Percentiles rank a stretch among this genome's conserved stretches.
phyloP scores from a whole-genome alignment of 345 rosid species.

The Aquilaria sinensis region DNA sequence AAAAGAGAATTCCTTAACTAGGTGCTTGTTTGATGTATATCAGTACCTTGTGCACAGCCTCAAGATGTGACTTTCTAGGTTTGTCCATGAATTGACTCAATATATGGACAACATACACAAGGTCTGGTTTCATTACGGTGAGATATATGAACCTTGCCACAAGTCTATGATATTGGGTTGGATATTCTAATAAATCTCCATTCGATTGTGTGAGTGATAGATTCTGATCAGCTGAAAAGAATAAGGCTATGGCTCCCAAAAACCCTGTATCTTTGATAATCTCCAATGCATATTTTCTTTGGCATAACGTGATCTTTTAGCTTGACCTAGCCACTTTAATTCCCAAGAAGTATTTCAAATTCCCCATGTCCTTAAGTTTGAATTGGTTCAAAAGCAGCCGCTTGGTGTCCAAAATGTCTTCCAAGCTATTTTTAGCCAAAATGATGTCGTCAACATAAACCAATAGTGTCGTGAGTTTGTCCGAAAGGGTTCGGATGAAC shows the following conservation, averaged over 20 bases:
- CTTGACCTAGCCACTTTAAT: neutral
- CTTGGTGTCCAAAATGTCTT: neutral
- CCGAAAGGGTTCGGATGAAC: neutral
- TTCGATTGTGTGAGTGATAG: neutral
- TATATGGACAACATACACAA: no score
- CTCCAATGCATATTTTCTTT: slow-evolving; percentile 2
- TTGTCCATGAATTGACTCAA: neutral
- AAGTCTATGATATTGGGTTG: neutral
- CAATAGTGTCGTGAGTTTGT: neutral
- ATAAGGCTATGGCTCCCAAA: neutral
- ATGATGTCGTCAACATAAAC: slow-evolving; percentile 12
- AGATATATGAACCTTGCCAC: slow-evolving; percentile 7
- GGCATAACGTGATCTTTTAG: neutral
- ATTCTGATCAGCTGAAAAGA: neutral
- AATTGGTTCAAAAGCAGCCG: neutral
- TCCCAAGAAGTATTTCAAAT: slow-evolving; percentile 10
- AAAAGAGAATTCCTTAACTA: neutral
- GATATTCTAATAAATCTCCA: neutral
- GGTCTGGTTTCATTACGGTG: slow-evolving; percentile 10
- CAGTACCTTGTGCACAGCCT: neutral
- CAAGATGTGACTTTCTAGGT: neutral
- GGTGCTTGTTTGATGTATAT: neutral
- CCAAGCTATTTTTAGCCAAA: neutral
- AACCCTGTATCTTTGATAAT: neutral
- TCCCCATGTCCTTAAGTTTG: slow-evolving; percentile 5